Evolutionary conservation across 352 stramenopile species (phyloP), one percentile per base, ranked within the genome.

Genomic region (Peronospora belbahrii): DNA sequence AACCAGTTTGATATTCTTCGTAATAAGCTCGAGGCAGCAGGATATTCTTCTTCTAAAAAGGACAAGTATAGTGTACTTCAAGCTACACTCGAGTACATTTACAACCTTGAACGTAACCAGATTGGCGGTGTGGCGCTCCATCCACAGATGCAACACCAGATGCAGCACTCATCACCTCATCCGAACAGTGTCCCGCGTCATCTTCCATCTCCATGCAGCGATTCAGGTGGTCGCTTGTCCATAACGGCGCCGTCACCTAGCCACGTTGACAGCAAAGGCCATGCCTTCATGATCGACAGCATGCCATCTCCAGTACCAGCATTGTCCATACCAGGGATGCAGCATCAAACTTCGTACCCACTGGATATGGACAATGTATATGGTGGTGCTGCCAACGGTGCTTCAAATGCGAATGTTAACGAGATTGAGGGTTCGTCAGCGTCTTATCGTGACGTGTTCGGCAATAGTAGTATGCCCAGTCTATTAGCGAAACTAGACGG

Each of bases 31-130:
- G 79, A 91, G 41, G 61, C 35, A 4, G 79, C 71, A 6, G 76
- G 76, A 20, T 88, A 87, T 58, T 68, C 67, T 27, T 82, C 70
- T 4, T 80, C 70, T 38, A 91, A 88, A 66, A 91, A 87, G 50
- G 79, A 91, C 70, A 91, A 91, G 58, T 87, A 86, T 59, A 87
- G 72, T 37, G 78, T 91, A 37, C 64, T 91, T 11, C 76, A 88
- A 46, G 76, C 79, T 15, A 91, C 79, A 39, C 73, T 91, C 42
- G 79, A 88, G 52, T 91, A 91, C 64, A 87, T 91, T 47, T 65
- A 45, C 4, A 72, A 79, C 42, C 68, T 91, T 20, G 79, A 91
- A 49, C 65, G 62, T 41, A 83, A 85, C 56, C 71, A 85, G 46
- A 56, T 67, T 28, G 43, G 44, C 10, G 40, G 43, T 15, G 48